Evolutionary conservation across 345 rosid species (phyloP).

Genomic region (Moringa oleifera): DNA sequence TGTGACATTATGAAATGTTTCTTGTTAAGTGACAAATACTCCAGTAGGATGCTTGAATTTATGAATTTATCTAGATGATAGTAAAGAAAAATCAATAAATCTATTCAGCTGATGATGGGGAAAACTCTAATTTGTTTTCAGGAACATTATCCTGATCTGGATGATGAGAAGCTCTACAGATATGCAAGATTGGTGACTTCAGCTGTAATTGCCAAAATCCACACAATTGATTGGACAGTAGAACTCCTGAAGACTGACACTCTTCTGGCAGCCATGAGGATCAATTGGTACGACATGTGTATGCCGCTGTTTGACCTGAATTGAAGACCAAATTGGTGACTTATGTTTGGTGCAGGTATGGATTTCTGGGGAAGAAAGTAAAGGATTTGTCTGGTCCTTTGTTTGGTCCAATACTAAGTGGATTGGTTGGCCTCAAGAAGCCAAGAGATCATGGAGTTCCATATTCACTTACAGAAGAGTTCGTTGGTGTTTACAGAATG

Average conservation of each 20-base stretch:
- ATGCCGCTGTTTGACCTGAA: background rate
- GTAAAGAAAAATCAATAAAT: too few relatives aligned
- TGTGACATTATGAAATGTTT: too few relatives aligned
- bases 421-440: conserved; percentile 60
- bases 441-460: conserved; percentile 83
- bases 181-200: conserved; percentile 69
- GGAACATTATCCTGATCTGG: conserved; percentile 47
- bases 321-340: background rate
- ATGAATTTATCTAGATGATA: too few relatives aligned
- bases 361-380: conserved; percentile 61
- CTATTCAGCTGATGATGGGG: too few relatives aligned
- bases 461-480: conserved; percentile 68
- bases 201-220: conserved; percentile 78
- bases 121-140: background rate
- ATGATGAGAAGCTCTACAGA: conserved; percentile 60
- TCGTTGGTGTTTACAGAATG: conserved; percentile 68
- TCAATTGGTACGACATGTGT: conserved; percentile 43
- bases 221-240: conserved; percentile 83
- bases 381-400: conserved; percentile 57
- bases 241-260: conserved; percentile 69
- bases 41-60: too few relatives aligned
- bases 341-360: conserved; percentile 32
- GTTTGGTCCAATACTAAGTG: conserved; percentile 51
- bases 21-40: too few relatives aligned
- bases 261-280: conserved; percentile 63